These are phyloP conservation scores for Retiboletus fuscus DNA, from an alignment of 1,284 basidiomycete species.

Conservation along the genomic window DNA sequence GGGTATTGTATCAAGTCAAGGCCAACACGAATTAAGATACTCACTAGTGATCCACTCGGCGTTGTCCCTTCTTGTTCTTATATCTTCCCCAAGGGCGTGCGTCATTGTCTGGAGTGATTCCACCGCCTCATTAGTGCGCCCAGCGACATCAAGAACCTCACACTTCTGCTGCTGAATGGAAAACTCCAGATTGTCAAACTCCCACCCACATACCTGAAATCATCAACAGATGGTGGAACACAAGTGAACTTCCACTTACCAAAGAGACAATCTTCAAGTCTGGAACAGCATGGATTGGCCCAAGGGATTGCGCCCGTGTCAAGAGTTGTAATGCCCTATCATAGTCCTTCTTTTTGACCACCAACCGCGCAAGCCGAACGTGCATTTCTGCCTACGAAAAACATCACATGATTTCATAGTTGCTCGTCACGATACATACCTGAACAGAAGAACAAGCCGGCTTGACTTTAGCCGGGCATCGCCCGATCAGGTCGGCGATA, in stretches of 20 bases:
- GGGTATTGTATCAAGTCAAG: not conserved
- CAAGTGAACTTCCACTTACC: constrained; percentile 5
- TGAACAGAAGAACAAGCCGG: constrained; percentile 15
- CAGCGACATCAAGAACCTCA: constrained; percentile 10
- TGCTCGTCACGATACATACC: not conserved
- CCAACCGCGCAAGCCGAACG: constrained; percentile 18
- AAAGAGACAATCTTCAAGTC: constrained; percentile 19
- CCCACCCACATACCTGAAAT: constrained; percentile 28
- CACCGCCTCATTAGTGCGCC: constrained; percentile 7
- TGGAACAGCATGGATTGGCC: constrained; percentile 12
- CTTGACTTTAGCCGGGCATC: constrained; percentile 16
- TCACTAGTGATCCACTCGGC: constrained; percentile 21
- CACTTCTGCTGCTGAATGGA: constrained; percentile 9
- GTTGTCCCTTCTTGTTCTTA: constrained; percentile 13
- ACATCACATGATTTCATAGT: not conserved
- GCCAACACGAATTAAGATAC: not conserved
- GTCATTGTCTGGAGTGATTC: constrained; percentile 10
- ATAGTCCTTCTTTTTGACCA: constrained; percentile 4
- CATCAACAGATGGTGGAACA: not conserved
- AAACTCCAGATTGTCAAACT: constrained; percentile 25
- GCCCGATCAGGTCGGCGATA: constrained; percentile 17
- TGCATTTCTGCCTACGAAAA: constrained; percentile 25
- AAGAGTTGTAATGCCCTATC: constrained; percentile 18
- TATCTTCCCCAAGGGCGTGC: constrained; percentile 11
- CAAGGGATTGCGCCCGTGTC: constrained; percentile 14